Base-by-base conservation (phyloP, 208 protist genomes). In the Phytomonas francai region DNA sequence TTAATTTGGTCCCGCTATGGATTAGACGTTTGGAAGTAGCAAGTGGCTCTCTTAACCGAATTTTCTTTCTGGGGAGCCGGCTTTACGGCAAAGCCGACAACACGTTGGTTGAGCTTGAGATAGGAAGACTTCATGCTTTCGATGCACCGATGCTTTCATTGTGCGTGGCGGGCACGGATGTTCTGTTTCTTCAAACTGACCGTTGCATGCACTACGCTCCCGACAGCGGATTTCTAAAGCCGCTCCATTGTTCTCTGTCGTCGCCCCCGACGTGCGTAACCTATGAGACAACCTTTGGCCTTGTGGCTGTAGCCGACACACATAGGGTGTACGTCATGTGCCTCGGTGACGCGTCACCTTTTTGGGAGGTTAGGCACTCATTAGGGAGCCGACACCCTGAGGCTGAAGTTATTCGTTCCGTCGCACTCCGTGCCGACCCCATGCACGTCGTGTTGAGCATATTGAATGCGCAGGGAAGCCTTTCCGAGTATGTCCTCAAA, bases 201-300 rank as follows among this genome's bases (percentile, higher is more conserved):
- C 7, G 56, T 27, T 70, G 66, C 45, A 36, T 34, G 27, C 33
- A 62, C 51, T 70, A 62, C 54, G 27, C 42, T n/a, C 66, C 66
- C 28, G 54, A 63, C 16, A 63, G 39, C 1, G 39, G 39, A 19
- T 49, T 19, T 12, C 57, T 61, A 16, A 33, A 61, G 29, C 28
- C 29, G 29, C 29, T 33, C 22, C 5, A 33, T 33, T 61, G 5
- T 33, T 33, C 12, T 19, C 22, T 29, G 19, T 61, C 57, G 57
- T 33, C 57, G 12, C 22, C 31, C 12, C 57, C 57, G 57, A 19
- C 16, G 12, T 33, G 16, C 29, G 29, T 61, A 9, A 61, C 57
- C 57, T 30, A 61, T 33, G 57, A 34, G 11, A 3, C 11, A 14
- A 33, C 11, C 57, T 19, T 61, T 33, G 27, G 12, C 22, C 14